Base-by-base conservation (phyloP, 805 yeast genomes). In the Suhomyces vadensis region DNA sequence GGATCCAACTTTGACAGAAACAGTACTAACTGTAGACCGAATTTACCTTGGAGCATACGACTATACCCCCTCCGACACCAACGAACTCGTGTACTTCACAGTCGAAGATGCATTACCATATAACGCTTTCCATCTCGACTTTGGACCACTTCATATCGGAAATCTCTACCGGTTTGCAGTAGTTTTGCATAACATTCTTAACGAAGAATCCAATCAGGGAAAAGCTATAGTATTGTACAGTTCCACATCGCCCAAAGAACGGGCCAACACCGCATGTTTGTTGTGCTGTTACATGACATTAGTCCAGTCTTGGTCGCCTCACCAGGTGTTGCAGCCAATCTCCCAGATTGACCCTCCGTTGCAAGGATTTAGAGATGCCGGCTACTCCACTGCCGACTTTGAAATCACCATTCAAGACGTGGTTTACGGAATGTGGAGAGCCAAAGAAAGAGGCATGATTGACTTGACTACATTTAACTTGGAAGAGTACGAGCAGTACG, bases 251-350 rank as follows among this genome's bases (percentile, higher is more conserved):
- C 80, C 96, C 1, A 82, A 85, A 49, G 84, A 84, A 52, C 70
- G 99, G 56, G 83, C 97, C 5, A 94, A 94, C 59, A 95, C 98
- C 13, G 97, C 98, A 3, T 90, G 98, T 64, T 73, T 94, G 50
- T 72, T 94, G 41, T 88, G 96, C 52, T 89, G 97, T 58, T 94
- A 94, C 66, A 90, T 94, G 97, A 78, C 94, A 1, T 68, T 94
- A 43, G 92, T 94, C 13, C 99, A 94, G 62, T 84, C 89, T 10
- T 94, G 99, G 99, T 89, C 97, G 1, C 99, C 99, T 0, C 99
- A 94, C 65, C 94, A 94, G 64, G 99, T 91, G 0, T 68, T 94
- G 51, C 97, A 95, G 48, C 99, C 99, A 0, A 79, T 94, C 42
- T 81, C 94, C 1, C 98, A 94, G 64, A 80, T 83, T 5, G 90